Evolutionary conservation across 257 asterid genomes (phyloP), one percentile per base, ranked within the genome.

Genomic region (Solanum gandarillasii): DNA sequence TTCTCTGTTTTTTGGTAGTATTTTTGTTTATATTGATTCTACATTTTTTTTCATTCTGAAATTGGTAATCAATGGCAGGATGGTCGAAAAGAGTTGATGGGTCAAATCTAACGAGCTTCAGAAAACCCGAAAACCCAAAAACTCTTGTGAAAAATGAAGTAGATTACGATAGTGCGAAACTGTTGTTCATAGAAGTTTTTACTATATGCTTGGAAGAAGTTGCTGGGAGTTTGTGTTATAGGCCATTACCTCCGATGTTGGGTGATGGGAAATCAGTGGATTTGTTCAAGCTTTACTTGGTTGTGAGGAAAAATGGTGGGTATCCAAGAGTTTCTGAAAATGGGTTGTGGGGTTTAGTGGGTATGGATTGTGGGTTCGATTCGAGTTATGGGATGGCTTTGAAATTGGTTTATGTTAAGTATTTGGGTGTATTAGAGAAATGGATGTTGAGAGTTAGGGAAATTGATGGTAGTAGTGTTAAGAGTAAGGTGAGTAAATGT

Each of bases 191-290:
- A 46, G 85, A 89, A 52, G 86, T 90, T 88, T 60, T 94, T 7
- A 68, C 62, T 87, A 81, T 83, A 71, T 91, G 91, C 14, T 48
- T 91, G 71, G 85, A 88, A 52, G 87, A 92, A 75, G 73, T 86
- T 48, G 43, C 46, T 65, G 92, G 96, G 23, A 5, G 21, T 75
- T 89, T 87, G 31, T 87, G 87, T 65, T 79, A 87, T 86, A 88
- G 95, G 90, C 95, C 93, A 9, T 73, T 93, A 90, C 95, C 95
- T 6, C 94, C 95, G 35, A 87, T 91, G 91, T 46, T 94, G 35
- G 94, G 94, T 38, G 87, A 91, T 87, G 98, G 94, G 79, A 84
- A 90, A 86, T 52, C 87, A 12, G 93, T 96, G 83, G 96, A 95
- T 94, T 87, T 93, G 91, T 87, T 92, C 58, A 91, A 91, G 84